Percentiles rank a stretch among this genome's conserved stretches.
phyloP scores from a whole-genome alignment of 2,329 filamentous ascomycete species.

The Aspergillus neotritici region DNA sequence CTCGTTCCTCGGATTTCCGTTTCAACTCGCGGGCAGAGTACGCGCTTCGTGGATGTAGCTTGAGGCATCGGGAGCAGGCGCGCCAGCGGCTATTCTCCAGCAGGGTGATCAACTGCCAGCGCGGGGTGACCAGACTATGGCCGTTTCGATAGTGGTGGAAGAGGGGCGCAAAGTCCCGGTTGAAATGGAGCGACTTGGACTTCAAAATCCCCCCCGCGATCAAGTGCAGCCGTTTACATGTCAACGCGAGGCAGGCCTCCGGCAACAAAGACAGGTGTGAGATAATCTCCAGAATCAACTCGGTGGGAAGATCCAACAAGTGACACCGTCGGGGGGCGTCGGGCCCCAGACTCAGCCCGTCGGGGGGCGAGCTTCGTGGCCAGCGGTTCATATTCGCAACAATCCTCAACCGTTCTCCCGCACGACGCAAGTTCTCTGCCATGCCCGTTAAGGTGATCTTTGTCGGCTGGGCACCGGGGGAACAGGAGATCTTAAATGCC shows the following conservation, averaged over 20 bases:
- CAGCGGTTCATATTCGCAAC: conserved; percentile 26
- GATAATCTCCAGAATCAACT: conserved; percentile 33
- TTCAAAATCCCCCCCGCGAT: conserved; percentile 28
- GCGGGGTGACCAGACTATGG: conserved; percentile 31
- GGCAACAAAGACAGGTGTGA: conserved; percentile 32
- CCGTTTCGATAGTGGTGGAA: conserved; percentile 37
- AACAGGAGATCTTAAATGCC: neutral
- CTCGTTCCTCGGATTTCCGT: conserved; percentile 27
- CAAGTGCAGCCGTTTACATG: conserved; percentile 32
- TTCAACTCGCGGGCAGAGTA: conserved; percentile 31
- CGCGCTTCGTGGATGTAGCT: conserved; percentile 32
- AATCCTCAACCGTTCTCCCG: conserved; percentile 26
- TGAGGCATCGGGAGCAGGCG: conserved; percentile 34
- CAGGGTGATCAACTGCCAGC: conserved; percentile 34
- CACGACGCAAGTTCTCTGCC: conserved; percentile 25
- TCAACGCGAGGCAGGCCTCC: conserved; percentile 34
- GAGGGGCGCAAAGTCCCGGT: conserved; percentile 35
- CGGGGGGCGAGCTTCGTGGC: conserved; percentile 13
- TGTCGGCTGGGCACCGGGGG: conserved; percentile 14
- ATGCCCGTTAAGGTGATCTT: conserved; percentile 16
- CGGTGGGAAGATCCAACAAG: conserved; percentile 35
- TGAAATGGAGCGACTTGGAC: conserved; percentile 32
- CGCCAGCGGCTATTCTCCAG: conserved; percentile 33
- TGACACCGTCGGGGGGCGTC: conserved; percentile 21
- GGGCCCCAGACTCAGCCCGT: conserved; percentile 11